Base-by-base conservation (phyloP, 2,329 filamentous ascomycete genomes). In the Aphanoascus verrucosus region DNA sequence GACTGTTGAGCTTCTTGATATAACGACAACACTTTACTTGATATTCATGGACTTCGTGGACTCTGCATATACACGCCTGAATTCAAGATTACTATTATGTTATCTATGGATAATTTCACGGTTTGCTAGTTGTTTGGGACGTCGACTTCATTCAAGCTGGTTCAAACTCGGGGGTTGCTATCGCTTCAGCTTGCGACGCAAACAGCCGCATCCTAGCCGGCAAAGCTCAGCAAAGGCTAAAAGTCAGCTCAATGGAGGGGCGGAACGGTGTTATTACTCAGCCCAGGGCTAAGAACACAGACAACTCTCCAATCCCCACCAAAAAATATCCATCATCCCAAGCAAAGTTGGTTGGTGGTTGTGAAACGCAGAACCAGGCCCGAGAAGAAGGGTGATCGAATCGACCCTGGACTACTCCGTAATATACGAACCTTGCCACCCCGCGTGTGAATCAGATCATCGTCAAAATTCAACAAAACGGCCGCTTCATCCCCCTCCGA, bases 231-330 rank as follows among this genome's bases (percentile, higher is more conserved):
- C 20, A 50, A 50, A 50, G 48, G 42, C 48, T 50, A 50, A 50
- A 49, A 42, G 14, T 19, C 40, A 42, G 37, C 37, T 43, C 17
- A 43, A 50, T 50, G 38, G 48, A 50, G 48, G 48, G 48, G 48
- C 28, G 37, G 23, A 43, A 43, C 31, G 23, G n/a, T 50, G 37
- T 50, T 50, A 28, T 28, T 28, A 50, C 48, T 50, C 48, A 50
- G 48, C 48, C 38, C 48, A 34, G 15, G 34, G n/a, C 37, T 20
- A 31, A 41, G 46, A n/a, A 32, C n/a, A 42, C 48, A 43, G 14
- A 19, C 31, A 34, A 12, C 23, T 28, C 23, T 28, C 23, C 23
- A 48, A 15, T 48, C 45, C 48, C 38, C 48, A 34, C 48, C 37
- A 43, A 37, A 37, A n/a, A 37, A 5, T 37, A 32, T 51, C 23